Evolutionary conservation across 2,329 filamentous ascomycete genomes (phyloP).

Genomic region (Decorospora gaudefroyi): DNA sequence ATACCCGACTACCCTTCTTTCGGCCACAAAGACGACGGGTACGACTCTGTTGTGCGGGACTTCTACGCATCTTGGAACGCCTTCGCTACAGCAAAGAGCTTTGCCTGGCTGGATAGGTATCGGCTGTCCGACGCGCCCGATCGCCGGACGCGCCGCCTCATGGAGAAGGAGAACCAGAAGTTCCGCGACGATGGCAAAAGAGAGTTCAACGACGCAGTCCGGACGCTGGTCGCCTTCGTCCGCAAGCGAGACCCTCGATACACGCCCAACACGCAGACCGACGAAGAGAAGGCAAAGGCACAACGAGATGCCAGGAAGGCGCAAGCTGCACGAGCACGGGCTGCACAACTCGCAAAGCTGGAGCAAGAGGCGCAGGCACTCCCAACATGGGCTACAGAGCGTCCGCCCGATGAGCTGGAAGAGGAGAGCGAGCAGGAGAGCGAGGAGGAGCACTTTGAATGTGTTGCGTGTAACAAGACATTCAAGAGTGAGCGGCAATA

Average conservation of each 20-base stretch:
- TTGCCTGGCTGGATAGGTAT: conserved; percentile 88
- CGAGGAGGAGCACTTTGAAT: conserved; percentile 62
- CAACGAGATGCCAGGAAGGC: conserved; percentile 78
- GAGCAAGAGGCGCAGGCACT: conserved; percentile 65
- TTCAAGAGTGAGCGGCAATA: conserved; percentile 94
- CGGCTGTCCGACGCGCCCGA: conserved; percentile 84
- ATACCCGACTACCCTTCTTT: conserved; percentile 77
- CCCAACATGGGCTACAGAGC: conserved; percentile 74
- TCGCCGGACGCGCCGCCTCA: conserved; percentile 75
- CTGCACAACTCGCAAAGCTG: conserved; percentile 76
- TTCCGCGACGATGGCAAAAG: conserved; percentile 78
- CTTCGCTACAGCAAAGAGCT: conserved; percentile 84
- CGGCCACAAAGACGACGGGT: conserved; percentile 73
- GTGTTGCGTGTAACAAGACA: conserved; percentile 65
- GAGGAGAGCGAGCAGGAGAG: conserved; percentile 59
- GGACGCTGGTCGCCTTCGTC: conserved; percentile 83
- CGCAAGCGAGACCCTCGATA: conserved; percentile 90
- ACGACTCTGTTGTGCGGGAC: conserved; percentile 73
- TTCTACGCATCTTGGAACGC: conserved; percentile 83
- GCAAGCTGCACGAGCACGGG: conserved; percentile 81
- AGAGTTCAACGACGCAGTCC: conserved; percentile 91
- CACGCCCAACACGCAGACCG: conserved; percentile 73
- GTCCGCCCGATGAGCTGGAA: conserved; percentile 59
- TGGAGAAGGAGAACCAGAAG: conserved; percentile 95
- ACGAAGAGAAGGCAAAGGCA: conserved; percentile 77